phyloP scores from a whole-genome alignment of 139 green algal species.

The Asterochloris erici region DNA sequence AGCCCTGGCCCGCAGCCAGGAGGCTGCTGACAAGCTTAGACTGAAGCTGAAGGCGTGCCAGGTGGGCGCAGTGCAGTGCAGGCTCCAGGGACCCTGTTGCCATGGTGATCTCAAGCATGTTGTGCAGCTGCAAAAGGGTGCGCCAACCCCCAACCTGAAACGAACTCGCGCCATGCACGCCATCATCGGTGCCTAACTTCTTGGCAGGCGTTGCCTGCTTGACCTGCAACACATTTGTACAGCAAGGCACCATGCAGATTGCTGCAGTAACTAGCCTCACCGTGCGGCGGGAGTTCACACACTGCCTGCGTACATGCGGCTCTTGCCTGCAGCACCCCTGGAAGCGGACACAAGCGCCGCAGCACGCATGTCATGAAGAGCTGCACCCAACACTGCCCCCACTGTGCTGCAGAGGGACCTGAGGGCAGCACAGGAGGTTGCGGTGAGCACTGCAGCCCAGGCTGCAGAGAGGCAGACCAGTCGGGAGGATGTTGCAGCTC shows the following conservation, averaged over 20 bases:
- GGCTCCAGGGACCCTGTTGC: background rate
- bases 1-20: conserved; percentile 1
- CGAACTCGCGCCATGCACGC: background rate
- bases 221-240: background rate
- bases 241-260: too few species aligned
- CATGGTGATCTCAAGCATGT: background rate
- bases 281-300: too few species aligned
- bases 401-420: background rate
- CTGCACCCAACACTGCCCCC: background rate
- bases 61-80: background rate
- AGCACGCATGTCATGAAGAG: background rate
- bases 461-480: background rate
- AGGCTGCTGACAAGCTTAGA: conserved; percentile 19
- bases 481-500: background rate
- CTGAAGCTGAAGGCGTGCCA: conserved; percentile 24
- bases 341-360: too few species aligned
- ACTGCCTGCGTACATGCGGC: too few species aligned
- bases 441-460: conserved; percentile 5
- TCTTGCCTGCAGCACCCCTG: too few species aligned
- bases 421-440: conserved; percentile 3
- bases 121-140: background rate
- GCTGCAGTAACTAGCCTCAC: too few species aligned
- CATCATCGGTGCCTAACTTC: background rate
- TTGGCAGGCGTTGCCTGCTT: background rate
- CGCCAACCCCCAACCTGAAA: too few species aligned